Evolutionary conservation across 495 filamentous ascomycete species (phyloP).

Genomic region (Sordaria brevicollis): DNA sequence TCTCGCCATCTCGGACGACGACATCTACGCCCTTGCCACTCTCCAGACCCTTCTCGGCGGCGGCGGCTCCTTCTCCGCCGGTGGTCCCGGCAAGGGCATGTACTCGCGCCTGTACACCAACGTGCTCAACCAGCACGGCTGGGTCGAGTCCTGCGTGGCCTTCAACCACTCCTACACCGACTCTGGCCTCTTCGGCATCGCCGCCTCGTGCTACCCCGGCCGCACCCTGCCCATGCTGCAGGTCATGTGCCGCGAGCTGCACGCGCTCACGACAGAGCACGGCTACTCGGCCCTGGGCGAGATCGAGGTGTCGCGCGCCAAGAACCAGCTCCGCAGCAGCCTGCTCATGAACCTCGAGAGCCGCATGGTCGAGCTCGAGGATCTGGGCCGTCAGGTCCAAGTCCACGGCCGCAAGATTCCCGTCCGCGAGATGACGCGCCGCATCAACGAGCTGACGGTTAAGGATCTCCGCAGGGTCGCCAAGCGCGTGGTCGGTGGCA

Average conservation of each 20-base stretch:
- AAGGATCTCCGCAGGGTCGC: constrained; percentile 82
- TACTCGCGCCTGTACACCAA: constrained; percentile 95
- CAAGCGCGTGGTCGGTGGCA: constrained; percentile 62
- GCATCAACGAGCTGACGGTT: constrained; percentile 74
- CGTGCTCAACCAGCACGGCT: constrained; percentile 92
- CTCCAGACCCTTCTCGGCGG: constrained; percentile 93
- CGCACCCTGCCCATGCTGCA: constrained; percentile 74
- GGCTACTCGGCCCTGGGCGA: constrained; percentile 59
- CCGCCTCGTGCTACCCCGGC: constrained; percentile 69
- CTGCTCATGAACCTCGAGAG: constrained; percentile 97
- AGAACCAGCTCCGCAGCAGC: constrained; percentile 88
- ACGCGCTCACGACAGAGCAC: constrained; percentile 60
- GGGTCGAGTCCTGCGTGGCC: constrained; percentile 88
- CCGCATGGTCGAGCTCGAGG: constrained; percentile 97
- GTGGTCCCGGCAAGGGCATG: constrained; percentile 97
- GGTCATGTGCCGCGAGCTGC: constrained; percentile 84
- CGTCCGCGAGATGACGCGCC: constrained; percentile 82
- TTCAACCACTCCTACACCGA: constrained; percentile 98
- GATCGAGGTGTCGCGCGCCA: constrained; percentile 84
- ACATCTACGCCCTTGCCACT: constrained; percentile 96
- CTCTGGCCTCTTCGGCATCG: constrained; percentile 88
- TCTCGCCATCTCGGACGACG: constrained; percentile 74
- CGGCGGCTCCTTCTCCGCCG: constrained; percentile 94
- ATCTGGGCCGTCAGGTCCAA: constrained; percentile 91
- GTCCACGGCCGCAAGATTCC: constrained; percentile 86